Percentiles rank a stretch among this genome's conserved stretches.
These are phyloP conservation scores for Ophiocordyceps camponoti-rufipedis DNA, from an alignment of 2,329 filamentous ascomycete species.

Conservation along the genomic window DNA sequence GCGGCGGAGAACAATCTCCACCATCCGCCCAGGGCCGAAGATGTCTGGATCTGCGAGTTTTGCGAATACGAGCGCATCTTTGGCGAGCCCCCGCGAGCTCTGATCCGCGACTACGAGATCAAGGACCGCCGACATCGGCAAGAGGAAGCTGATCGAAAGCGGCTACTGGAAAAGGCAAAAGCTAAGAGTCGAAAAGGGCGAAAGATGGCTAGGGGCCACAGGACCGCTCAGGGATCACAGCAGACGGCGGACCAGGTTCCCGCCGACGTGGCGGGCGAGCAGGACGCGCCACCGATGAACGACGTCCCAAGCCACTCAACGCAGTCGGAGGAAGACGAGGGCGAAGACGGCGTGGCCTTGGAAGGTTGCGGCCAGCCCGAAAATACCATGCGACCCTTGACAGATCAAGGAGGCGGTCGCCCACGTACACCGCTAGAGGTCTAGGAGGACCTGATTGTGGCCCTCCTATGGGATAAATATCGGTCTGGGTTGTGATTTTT, in stretches of 20 bases:
- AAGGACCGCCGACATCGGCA: constrained; percentile 78
- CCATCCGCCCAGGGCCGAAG: constrained; percentile 49
- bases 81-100: constrained; percentile 62
- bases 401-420: too few species aligned
- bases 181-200: constrained; percentile 74
- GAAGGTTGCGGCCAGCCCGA: too few species aligned
- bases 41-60: constrained; percentile 93
- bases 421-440: too few species aligned
- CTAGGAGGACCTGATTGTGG: too few species aligned
- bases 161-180: constrained; percentile 81
- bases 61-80: constrained; percentile 97
- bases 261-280: constrained; percentile 5
- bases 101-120: constrained; percentile 85
- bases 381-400: too few species aligned
- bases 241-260: constrained; percentile 8
- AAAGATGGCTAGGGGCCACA: constrained; percentile 25
- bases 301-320: constrained; percentile 16
- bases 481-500: too few species aligned
- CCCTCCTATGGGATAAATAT: too few species aligned
- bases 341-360: constrained; percentile 12
- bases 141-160: constrained; percentile 67
- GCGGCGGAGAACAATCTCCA: constrained; percentile 47
- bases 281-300: constrained; percentile 7
- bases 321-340: constrained; percentile 18
- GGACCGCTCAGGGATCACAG: constrained; percentile 9